These are phyloP conservation scores for Oropetium thomaeum DNA, from an alignment of 176 grass and related monocot genomes.

Conservation along the genomic window DNA sequence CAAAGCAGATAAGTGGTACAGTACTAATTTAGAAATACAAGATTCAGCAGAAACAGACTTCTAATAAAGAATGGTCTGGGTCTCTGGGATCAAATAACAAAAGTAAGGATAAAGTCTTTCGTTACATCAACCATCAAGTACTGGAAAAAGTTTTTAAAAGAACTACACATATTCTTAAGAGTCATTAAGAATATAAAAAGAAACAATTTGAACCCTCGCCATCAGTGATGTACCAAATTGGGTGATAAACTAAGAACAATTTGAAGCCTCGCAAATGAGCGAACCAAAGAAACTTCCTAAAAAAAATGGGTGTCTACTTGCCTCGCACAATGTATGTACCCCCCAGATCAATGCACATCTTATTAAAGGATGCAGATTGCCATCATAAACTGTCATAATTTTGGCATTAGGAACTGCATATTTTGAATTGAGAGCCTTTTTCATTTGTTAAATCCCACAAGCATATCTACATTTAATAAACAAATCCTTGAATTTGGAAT, in stretches of 20 bases:
- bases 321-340: background rate
- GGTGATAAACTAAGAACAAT: too few relatives aligned
- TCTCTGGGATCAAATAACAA: background rate
- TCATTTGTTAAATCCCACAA: constrained; percentile 37
- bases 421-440: constrained; percentile 29
- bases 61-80: background rate
- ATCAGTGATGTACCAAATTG: constrained; percentile 30
- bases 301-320: background rate
- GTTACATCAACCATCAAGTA: background rate
- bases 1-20: background rate
- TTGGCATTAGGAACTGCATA: constrained; percentile 31
- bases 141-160: background rate
- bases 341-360: constrained; percentile 21
- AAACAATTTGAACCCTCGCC: background rate
- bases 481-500: constrained; percentile 28
- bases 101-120: background rate
- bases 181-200: constrained; percentile 3
- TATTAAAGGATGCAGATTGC: background rate
- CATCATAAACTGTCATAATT: constrained; percentile 49
- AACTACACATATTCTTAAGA: background rate
- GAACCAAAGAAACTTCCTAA: constrained; percentile 17
- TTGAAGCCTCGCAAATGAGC: background rate
- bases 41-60: background rate
- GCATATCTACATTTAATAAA: constrained; percentile 41
- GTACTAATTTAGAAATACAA: background rate